Evolutionary conservation across 2,329 filamentous ascomycete species (phyloP), one percentile per base, ranked within the genome.

Genomic region (Dothiorella sarmentorum): DNA sequence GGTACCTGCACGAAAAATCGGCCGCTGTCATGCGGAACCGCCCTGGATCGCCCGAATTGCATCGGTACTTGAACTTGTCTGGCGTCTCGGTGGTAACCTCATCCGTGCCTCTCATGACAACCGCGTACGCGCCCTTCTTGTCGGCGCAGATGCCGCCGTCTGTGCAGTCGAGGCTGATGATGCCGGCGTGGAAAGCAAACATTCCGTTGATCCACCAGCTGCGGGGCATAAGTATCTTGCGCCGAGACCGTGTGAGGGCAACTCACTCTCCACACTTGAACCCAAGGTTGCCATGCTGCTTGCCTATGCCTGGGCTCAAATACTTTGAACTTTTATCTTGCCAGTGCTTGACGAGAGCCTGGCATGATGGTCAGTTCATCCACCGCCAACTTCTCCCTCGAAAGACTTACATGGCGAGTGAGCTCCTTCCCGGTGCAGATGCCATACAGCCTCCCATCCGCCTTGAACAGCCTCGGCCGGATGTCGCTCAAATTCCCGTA

Each of bases 121-220:
- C 58, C 2, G 78, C 78, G 60, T 80, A 80, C 4, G 76, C 77
- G 6, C 73, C 75, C 22, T 71, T 53, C 17, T 68, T 67, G 61
- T 79, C 74, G 24, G 67, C 70, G 7, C 74, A 73, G 26, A 78
- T 75, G 3, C 77, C 73, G 13, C 76, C 76, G 15, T 75, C 67
- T 1, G 71, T 66, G n/a, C 71, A 69, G 17, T 69, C 68, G 27
- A 71, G 67, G 58, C 79, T 76, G 59, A 80, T 78, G 45, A 80
- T 79, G 40, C 78, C 78, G 45, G 72, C 77, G 29, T 74, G 71
- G 42, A 75, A 73, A 6, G 78, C 78, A 60, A 79, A 79, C 13
- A 79, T 65, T 22, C 74, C 63, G 52, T 73, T 77, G 62, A 80
- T 76, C 78, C 78, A 80, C 78, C 78, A 80, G 26, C 77, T 80